Base-by-base conservation (phyloP, 306 rosid genomes). In the Dalbergia cochinchinensis region DNA sequence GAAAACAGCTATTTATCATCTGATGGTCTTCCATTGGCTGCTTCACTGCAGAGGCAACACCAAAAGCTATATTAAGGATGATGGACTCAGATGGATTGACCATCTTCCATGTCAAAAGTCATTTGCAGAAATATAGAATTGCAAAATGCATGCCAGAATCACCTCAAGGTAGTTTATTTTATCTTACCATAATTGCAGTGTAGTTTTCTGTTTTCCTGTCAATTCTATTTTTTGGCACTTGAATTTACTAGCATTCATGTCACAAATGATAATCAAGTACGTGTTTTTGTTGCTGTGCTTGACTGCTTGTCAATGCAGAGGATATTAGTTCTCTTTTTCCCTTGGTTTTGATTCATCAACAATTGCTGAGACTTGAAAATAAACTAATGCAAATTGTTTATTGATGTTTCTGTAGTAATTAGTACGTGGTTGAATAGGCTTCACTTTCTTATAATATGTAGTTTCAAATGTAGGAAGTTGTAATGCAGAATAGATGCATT, bases 51-150 rank as follows among this genome's bases (percentile, higher is more conserved):
- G 99, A 90, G 77, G 99, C 99, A 73, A 95, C 99, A 37, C 99
- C 98, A 10, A 93, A 93, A 85, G 88, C 90, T 69, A 84, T 95
- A 84, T 58, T 95, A 44, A 93, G 72, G 87, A 88, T 91, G 85
- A 95, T 95, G 99, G 87, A 87, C 6, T 84, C 94, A 13, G 88
- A 90, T 54, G 94, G 91, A 76, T 83, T 95, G 78, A 95, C 99
- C 45, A 95, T 93, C 70, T 91, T 85, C 74, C 99, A 95, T 82
- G 86, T 95, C n/a, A 95, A 95, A 87, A 95, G 99, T 77, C 98
- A 95, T 90, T 86, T 95, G 87, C 85, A 94, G 91, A 94, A 94
- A 85, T 94, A 94, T 66, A 94, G 99, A 85, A 90, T 84, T 55
- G 97, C 97, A 50, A 94, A 90, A 58, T 92, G 84, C 88, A 83